Percentiles rank a stretch among this genome's conserved stretches.
phyloP scores from a whole-genome alignment of 2,329 filamentous ascomycete species.

The Calycina marina region DNA sequence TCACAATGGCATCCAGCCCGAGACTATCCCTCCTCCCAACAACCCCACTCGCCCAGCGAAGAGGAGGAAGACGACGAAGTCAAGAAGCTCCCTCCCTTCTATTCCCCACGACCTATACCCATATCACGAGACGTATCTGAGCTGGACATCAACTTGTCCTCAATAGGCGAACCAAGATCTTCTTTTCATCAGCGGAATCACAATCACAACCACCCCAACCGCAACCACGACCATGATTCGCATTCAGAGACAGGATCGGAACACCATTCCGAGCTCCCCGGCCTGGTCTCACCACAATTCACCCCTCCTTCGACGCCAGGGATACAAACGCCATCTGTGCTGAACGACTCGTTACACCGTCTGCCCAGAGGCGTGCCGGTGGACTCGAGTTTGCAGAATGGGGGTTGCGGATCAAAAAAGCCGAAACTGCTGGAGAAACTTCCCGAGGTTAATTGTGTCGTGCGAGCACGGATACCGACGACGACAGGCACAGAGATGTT shows the following conservation, averaged over 20 bases:
- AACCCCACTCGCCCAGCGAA: not conserved
- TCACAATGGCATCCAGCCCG: not conserved
- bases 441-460: slow-evolving; percentile 81
- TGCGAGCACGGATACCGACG: slow-evolving; percentile 88
- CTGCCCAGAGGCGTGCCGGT: slow-evolving; percentile 29
- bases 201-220: slow-evolving; percentile 4
- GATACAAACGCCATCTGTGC: slow-evolving; percentile 33
- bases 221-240: slow-evolving; percentile 4
- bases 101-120: slow-evolving; percentile 23
- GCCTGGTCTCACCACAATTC: slow-evolving; percentile 72
- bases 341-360: slow-evolving; percentile 16
- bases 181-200: slow-evolving; percentile 2
- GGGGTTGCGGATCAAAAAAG: slow-evolving; percentile 46
- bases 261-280: slow-evolving; percentile 14
- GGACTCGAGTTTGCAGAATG: slow-evolving; percentile 37
- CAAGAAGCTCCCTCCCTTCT: slow-evolving; percentile 21
- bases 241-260: slow-evolving; percentile 1
- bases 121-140: slow-evolving; percentile 22
- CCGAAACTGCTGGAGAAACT: slow-evolving; percentile 62
- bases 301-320: slow-evolving; percentile 56
- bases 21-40: not conserved
- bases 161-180: slow-evolving; percentile 4
- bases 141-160: slow-evolving; percentile 19
- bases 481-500: slow-evolving; percentile 92
- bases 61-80: slow-evolving; percentile 10